These are phyloP conservation scores for Trichoderma afroharzianum DNA, from an alignment of 2,329 filamentous ascomycete genomes.

Conservation along the genomic window DNA sequence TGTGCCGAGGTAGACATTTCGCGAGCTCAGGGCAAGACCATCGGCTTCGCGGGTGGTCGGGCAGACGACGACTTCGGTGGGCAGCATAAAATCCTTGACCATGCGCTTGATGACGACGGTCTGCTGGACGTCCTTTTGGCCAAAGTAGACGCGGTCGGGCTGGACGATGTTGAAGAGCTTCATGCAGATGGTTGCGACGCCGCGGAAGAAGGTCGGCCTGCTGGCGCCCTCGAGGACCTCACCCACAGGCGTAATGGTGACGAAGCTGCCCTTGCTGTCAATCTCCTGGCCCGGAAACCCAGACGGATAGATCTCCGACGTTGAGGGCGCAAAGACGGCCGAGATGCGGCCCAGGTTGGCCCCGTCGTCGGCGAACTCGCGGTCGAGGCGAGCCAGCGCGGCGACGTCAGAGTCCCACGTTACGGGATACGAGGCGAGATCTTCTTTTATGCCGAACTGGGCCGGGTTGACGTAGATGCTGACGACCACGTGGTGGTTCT, in stretches of 20 bases:
- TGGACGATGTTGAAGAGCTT: conserved; percentile 56
- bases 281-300: conserved; percentile 70
- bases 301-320: conserved; percentile 81
- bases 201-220: conserved; percentile 91
- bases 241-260: conserved; percentile 82
- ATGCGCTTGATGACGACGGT: conserved; percentile 84
- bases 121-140: conserved; percentile 97
- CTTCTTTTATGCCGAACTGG: conserved; percentile 87
- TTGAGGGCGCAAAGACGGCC: conserved; percentile 83
- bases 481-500: conserved; percentile 84
- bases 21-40: conserved; percentile 84
- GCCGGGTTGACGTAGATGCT: conserved; percentile 96
- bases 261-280: conserved; percentile 79
- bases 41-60: conserved; percentile 73
- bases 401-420: conserved; percentile 79
- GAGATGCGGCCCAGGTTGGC: conserved; percentile 64
- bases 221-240: conserved; percentile 79
- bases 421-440: conserved; percentile 82
- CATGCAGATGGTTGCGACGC: conserved; percentile 94
- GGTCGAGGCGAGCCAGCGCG: conserved; percentile 64
- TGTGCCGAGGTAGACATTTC: conserved; percentile 87
- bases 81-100: conserved; percentile 82
- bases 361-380: conserved; percentile 63
- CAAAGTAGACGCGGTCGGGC: conserved; percentile 79
- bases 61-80: conserved; percentile 69